Evolutionary conservation across 345 rosid genomes (phyloP).

Genomic region (Eucalyptus sp.): DNA sequence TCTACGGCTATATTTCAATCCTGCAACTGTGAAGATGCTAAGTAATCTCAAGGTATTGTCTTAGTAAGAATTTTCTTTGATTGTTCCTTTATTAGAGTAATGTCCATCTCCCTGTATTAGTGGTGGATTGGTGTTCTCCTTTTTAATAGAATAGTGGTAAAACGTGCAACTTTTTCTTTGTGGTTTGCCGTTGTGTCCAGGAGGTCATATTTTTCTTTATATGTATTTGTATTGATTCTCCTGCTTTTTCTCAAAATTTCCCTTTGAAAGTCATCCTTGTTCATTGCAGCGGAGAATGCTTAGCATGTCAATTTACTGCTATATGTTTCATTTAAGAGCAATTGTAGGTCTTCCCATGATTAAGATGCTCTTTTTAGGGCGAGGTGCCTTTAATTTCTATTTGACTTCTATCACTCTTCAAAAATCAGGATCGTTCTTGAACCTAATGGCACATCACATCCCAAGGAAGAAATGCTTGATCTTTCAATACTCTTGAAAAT

Average conservation of each 20-base stretch:
- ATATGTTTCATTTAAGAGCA: not conserved
- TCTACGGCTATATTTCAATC: slow-evolving; percentile 84
- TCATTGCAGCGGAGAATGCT: not conserved
- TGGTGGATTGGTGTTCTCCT: not conserved
- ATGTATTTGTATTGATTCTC: not conserved
- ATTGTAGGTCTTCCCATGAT: not conserved
- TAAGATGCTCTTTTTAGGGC: not conserved
- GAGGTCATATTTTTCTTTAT: not conserved
- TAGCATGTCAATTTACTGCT: not conserved
- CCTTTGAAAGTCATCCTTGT: not conserved
- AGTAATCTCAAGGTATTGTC: slow-evolving; percentile 81
- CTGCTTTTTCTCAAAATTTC: not conserved
- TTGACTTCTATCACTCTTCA: not conserved
- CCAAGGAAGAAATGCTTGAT: not conserved
- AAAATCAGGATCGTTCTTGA: not conserved
- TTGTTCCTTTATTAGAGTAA: not conserved
- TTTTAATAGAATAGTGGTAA: not conserved
- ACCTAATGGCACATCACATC: not conserved
- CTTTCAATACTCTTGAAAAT: not conserved
- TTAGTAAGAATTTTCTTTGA: not conserved
- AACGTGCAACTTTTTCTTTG: not conserved
- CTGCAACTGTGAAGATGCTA: slow-evolving; percentile 96
- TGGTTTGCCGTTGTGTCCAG: not conserved
- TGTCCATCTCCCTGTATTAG: not conserved
- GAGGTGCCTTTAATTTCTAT: not conserved